A percentile compares a stretch with the other conserved stretches of the same genome.
These are phyloP conservation scores for Lyophyllum decastes DNA, from an alignment of 768 basidiomycete genomes.

Conservation along the genomic window DNA sequence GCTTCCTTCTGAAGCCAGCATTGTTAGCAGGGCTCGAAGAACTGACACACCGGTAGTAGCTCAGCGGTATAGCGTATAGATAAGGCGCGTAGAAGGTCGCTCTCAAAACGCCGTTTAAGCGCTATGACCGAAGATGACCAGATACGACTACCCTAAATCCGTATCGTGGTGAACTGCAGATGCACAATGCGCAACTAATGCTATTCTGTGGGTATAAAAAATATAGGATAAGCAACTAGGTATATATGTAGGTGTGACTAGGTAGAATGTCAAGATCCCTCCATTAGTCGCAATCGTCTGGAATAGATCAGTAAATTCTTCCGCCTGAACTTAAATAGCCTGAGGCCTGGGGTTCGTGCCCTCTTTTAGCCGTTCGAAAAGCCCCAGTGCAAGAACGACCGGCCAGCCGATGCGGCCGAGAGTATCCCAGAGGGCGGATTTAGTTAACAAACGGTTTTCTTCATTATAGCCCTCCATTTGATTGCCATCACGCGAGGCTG, in stretches of 20 bases:
- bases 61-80: background rate
- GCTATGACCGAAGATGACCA: no score
- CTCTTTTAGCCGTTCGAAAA: background rate
- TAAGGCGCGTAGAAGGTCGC: background rate
- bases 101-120: no score
- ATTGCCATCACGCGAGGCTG: background rate
- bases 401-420: slow-evolving; percentile 19
- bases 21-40: background rate
- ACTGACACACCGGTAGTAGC: background rate
- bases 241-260: no score
- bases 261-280: no score
- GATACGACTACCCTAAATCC: no score
- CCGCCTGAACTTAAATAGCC: background rate
- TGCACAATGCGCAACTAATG: no score
- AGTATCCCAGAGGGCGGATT: slow-evolving; percentile 9
- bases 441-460: slow-evolving; percentile 6
- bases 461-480: background rate
- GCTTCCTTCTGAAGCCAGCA: background rate
- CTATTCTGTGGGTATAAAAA: no score
- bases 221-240: no score
- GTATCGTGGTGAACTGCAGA: no score
- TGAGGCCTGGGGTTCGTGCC: background rate
- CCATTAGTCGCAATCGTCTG: no score
- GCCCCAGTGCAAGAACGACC: slow-evolving; percentile 5
- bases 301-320: no score